A percentile compares a stretch with the other conserved stretches of the same genome.
These are phyloP conservation scores for Haberlea rhodopensis DNA, from an alignment of 257 asterid species.

Conservation along the genomic window DNA sequence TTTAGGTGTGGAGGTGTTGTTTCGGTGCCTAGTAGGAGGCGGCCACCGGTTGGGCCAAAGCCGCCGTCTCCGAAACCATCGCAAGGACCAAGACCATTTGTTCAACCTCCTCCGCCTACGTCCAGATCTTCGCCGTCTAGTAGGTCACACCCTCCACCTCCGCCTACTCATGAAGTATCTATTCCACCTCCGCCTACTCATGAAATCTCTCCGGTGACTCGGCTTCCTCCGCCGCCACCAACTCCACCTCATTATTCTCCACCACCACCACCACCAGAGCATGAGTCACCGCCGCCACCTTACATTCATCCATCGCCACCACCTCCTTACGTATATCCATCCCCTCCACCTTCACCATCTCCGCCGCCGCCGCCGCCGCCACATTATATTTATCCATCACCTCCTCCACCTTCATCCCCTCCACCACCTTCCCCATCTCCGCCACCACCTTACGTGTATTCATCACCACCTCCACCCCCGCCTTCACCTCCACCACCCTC, in stretches of 20 bases:
- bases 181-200: constrained; percentile 37
- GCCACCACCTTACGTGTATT: constrained; percentile 10
- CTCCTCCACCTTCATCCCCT: constrained; percentile 25
- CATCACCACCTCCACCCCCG: constrained; percentile 24
- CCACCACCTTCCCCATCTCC: constrained; percentile 24
- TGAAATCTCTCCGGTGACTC: constrained; percentile 34
- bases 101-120: constrained; percentile 51
- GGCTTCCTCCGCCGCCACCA: constrained; percentile 26
- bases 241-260: constrained; percentile 8
- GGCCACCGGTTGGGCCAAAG: constrained; percentile 3
- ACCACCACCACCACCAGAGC: constrained; percentile 26
- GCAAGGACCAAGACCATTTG: constrained; percentile 1
- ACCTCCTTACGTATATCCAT: constrained; percentile 14
- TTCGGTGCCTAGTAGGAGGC: constrained; percentile 13
- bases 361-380: constrained; percentile 24
- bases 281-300: constrained; percentile 31
- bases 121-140: constrained; percentile 25
- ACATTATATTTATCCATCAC: constrained; percentile 18
- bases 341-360: constrained; percentile 25
- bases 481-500: constrained; percentile 24
- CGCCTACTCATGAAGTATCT: constrained; percentile 26
- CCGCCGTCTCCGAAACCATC: constrained; percentile 24
- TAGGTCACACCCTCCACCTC: constrained; percentile 45
- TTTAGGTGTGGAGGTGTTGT: constrained; percentile 35
- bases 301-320: constrained; percentile 34